These are phyloP conservation scores for Lepidopterella palustris DNA, from an alignment of 495 filamentous ascomycete genomes.

Conservation along the genomic window DNA sequence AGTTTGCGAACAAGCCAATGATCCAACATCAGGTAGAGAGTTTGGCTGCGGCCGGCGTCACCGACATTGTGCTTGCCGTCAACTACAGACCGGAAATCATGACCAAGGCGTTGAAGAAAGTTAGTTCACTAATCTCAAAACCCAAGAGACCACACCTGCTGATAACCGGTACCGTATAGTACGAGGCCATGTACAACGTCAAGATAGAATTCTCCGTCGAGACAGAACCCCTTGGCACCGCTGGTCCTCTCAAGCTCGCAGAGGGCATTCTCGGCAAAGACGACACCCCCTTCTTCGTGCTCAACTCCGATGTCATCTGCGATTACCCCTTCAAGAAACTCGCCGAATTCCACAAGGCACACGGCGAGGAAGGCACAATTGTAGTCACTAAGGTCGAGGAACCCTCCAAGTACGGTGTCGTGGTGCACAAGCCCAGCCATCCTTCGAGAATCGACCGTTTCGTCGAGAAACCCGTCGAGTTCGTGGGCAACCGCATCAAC, in stretches of 20 bases:
- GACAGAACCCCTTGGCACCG: constrained; percentile 89
- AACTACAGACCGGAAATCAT: constrained; percentile 99
- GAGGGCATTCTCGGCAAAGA: constrained; percentile 92
- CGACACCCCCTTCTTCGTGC: constrained; percentile 93
- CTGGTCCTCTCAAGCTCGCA: constrained; percentile 91
- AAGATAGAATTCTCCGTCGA: constrained; percentile 96
- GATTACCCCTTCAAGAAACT: constrained; percentile 93
- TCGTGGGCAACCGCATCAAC: constrained; percentile 99
- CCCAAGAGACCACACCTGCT: neutral
- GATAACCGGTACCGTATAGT: constrained; percentile 46
- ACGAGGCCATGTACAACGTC: constrained; percentile 84
- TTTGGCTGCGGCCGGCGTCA: constrained; percentile 89
- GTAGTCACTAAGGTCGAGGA: constrained; percentile 99
- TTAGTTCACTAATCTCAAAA: constrained; percentile 30
- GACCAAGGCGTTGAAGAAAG: constrained; percentile 66
- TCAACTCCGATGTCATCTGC: constrained; percentile 98
- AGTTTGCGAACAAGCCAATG: constrained; percentile 98
- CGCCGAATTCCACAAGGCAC: constrained; percentile 77
- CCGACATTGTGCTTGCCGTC: constrained; percentile 95
- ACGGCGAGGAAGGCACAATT: constrained; percentile 96
- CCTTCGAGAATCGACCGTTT: constrained; percentile 93
- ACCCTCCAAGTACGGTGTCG: constrained; percentile 97
- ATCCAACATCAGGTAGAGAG: constrained; percentile 97
- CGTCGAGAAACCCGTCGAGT: constrained; percentile 99
- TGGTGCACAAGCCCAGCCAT: constrained; percentile 95